phyloP scores from a whole-genome alignment of 2,329 filamentous ascomycete genomes.

The Aspergillus melleus region DNA sequence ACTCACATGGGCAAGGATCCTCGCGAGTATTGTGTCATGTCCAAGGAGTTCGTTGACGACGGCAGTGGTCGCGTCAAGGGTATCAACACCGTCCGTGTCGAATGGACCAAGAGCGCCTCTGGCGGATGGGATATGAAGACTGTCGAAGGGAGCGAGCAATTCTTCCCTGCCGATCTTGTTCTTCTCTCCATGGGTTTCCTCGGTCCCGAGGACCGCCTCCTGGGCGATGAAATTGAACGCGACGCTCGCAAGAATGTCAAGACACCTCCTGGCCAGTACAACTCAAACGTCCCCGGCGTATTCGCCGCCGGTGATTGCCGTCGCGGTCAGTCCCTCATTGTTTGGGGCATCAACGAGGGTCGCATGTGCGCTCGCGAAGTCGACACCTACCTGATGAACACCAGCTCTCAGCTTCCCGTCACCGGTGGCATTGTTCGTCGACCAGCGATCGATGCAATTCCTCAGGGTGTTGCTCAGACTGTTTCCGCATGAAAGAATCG shows the following conservation, averaged over 20 bases:
- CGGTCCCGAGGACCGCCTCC: slow-evolving; percentile 83
- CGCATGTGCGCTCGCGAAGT: slow-evolving; percentile 90
- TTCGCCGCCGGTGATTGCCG: slow-evolving; percentile 96
- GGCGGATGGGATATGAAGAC: slow-evolving; percentile 99
- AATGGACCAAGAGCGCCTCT: slow-evolving; percentile 87
- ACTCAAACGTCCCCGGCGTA: slow-evolving; percentile 82
- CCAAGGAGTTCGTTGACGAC: slow-evolving; percentile 91
- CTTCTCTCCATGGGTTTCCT: slow-evolving; percentile 97
- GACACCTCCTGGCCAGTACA: slow-evolving; percentile 83
- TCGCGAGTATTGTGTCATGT: slow-evolving; percentile 98
- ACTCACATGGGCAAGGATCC: slow-evolving; percentile 95
- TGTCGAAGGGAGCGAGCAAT: slow-evolving; percentile 86
- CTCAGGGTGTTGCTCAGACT: slow-evolving; percentile 28
- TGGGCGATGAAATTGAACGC: slow-evolving; percentile 86
- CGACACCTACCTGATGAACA: slow-evolving; percentile 79
- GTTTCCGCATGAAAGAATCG: slow-evolving; percentile 29
- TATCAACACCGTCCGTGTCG: slow-evolving; percentile 92
- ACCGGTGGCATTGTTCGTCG: slow-evolving; percentile 91
- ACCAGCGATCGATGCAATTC: slow-evolving; percentile 55
- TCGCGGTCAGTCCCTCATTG: slow-evolving; percentile 90
- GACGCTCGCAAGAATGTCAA: slow-evolving; percentile 95
- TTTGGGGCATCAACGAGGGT: slow-evolving; percentile 98
- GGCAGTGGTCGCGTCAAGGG: slow-evolving; percentile 86
- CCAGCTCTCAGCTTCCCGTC: slow-evolving; percentile 74
- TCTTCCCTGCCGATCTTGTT: slow-evolving; percentile 94